phyloP scores from a whole-genome alignment of 2,329 filamentous ascomycete genomes.

The Exophiala oligosperma region DNA sequence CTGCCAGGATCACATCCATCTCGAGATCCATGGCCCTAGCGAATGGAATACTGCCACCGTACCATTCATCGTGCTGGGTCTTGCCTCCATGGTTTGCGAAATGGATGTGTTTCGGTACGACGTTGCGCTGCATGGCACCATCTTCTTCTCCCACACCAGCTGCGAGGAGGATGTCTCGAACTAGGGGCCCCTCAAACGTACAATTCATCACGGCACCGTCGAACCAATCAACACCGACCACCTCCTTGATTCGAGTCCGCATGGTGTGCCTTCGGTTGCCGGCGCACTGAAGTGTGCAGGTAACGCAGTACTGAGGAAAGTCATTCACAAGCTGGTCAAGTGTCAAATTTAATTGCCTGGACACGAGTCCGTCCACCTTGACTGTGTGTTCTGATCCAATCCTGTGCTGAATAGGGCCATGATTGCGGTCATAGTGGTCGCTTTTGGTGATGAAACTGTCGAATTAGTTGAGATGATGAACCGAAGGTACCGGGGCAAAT shows the following conservation, averaged over 20 bases:
- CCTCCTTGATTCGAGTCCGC: conserved; percentile 60
- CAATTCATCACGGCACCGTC: conserved; percentile 64
- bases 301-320: conserved; percentile 55
- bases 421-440: conserved; percentile 59
- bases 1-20: conserved; percentile 49
- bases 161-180: conserved; percentile 52
- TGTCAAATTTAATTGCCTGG: conserved; percentile 45
- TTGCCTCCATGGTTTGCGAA: conserved; percentile 56
- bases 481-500: not conserved
- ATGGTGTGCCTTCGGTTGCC: conserved; percentile 63
- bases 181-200: conserved; percentile 55
- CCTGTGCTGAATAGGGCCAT: conserved; percentile 52
- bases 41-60: conserved; percentile 57
- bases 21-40: conserved; percentile 44
- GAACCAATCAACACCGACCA: conserved; percentile 60
- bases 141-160: conserved; percentile 43
- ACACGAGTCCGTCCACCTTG: conserved; percentile 52
- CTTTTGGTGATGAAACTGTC: conserved; percentile 51
- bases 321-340: conserved; percentile 47
- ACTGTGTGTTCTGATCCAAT: conserved; percentile 40
- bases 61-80: conserved; percentile 60
- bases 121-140: conserved; percentile 26
- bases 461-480: not conserved
- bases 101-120: conserved; percentile 49
- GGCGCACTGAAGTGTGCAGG: conserved; percentile 61